Conservation (phyloP, 139 green algal species). For the Micromonas commoda region DNA sequence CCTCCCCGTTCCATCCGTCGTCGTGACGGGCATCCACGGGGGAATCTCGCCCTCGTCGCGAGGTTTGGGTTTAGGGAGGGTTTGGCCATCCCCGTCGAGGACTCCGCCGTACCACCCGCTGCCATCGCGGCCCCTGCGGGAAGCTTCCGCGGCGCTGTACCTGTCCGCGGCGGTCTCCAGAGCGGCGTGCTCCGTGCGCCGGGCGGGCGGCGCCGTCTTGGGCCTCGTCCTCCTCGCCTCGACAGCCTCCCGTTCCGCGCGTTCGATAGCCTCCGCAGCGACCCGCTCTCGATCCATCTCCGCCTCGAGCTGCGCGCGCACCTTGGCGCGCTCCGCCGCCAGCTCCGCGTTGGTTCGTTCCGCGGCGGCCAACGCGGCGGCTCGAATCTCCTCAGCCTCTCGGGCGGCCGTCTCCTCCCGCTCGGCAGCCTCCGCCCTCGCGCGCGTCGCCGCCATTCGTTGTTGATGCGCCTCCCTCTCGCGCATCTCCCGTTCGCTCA, state of each 20-base stretch:
- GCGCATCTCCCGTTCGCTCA: no score
- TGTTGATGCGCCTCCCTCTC: no score
- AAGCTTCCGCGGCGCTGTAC: background rate
- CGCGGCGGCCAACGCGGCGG: no score
- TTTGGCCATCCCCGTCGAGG: no score
- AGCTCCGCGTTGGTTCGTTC: background rate
- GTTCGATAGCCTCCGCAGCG: background rate
- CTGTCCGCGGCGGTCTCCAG: background rate
- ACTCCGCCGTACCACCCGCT: background rate
- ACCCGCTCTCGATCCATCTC: background rate
- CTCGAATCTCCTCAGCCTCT: background rate
- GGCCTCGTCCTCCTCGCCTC: no score
- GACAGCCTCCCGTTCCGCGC: background rate
- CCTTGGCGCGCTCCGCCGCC: background rate
- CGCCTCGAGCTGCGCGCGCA: background rate
- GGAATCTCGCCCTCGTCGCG: background rate
- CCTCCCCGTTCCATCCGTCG: background rate
- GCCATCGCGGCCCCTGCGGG: background rate
- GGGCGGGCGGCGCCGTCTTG: background rate
- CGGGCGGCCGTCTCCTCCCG: background rate
- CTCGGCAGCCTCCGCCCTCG: no score
- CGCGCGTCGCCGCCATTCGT: no score
- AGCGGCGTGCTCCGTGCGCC: background rate
- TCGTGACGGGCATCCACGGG: background rate
- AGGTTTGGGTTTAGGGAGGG: no score